These are phyloP conservation scores for Leptomonas pyrrhocoris DNA, from an alignment of 208 protist species.

Conservation along the genomic window DNA sequence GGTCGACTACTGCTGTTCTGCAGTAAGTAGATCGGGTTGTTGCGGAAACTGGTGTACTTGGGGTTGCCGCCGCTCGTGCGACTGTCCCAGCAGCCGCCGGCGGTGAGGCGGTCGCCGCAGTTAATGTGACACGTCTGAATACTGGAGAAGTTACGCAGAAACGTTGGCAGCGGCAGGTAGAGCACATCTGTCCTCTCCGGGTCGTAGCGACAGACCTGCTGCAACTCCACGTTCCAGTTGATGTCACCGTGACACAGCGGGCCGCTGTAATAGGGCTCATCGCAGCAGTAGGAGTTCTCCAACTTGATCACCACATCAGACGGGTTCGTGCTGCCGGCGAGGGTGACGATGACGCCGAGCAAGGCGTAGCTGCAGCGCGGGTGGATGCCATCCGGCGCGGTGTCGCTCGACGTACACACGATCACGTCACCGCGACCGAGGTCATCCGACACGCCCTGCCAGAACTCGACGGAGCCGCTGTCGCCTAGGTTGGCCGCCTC, in stretches of 20 bases:
- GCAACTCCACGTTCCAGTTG: slow-evolving; percentile 70
- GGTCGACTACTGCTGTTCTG: slow-evolving; percentile 82
- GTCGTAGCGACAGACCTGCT: slow-evolving; percentile 64
- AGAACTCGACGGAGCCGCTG: slow-evolving; percentile 65
- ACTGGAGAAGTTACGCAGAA: slow-evolving; percentile 82
- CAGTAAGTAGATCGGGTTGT: slow-evolving; percentile 87
- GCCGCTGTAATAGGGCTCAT: slow-evolving; percentile 61
- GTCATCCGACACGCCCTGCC: slow-evolving; percentile 65
- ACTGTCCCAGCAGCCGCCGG: slow-evolving; percentile 58
- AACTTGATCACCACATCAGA: slow-evolving; percentile 73
- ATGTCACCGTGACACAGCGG: slow-evolving; percentile 56
- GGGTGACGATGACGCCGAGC: slow-evolving; percentile 66
- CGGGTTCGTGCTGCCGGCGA: slow-evolving; percentile 46
- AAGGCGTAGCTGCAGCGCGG: slow-evolving; percentile 83
- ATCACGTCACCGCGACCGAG: slow-evolving; percentile 75
- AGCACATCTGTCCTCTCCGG: slow-evolving; percentile 50
- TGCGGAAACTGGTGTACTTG: slow-evolving; percentile 83
- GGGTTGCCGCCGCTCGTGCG: slow-evolving; percentile 76
- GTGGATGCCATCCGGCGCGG: slow-evolving; percentile 70
- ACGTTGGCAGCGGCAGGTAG: slow-evolving; percentile 74
- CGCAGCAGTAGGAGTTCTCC: slow-evolving; percentile 62
- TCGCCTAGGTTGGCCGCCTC: slow-evolving; percentile 75
- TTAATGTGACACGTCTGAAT: slow-evolving; percentile 86
- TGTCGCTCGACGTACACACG: slow-evolving; percentile 68
- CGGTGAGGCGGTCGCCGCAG: slow-evolving; percentile 82